Percentiles rank a stretch among this genome's conserved stretches.
Evolutionary conservation across 805 yeast genomes (phyloP).

Genomic region (Candida koratica): DNA sequence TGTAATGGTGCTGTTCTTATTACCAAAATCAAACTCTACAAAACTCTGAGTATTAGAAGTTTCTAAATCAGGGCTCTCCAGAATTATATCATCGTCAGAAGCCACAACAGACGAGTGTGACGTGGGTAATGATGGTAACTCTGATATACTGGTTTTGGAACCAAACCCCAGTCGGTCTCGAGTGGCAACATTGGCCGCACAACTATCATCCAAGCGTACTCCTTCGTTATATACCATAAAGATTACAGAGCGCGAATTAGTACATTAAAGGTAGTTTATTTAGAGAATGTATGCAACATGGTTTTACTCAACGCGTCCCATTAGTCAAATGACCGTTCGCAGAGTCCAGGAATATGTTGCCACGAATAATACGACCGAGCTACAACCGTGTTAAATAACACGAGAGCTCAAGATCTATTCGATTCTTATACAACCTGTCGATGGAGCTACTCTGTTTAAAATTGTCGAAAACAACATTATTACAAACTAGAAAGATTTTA

Average conservation of each 20-base stretch:
- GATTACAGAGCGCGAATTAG: too few relatives aligned
- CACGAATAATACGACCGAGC: constrained; percentile 63
- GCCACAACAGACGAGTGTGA: neutral
- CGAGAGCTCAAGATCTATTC: constrained; percentile 61
- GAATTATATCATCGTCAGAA: constrained; percentile 8
- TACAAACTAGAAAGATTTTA: neutral
- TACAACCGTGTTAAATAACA: constrained; percentile 26
- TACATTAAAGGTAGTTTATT: too few relatives aligned
- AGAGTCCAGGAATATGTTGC: constrained; percentile 99
- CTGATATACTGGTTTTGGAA: constrained; percentile 13
- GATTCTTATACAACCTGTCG: constrained; percentile 90
- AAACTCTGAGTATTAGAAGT: constrained; percentile 12
- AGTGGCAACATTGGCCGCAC: constrained; percentile 6
- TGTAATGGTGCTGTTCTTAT: neutral
- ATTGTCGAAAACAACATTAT: constrained; percentile 8
- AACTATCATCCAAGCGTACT: constrained; percentile 5
- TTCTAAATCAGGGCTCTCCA: neutral
- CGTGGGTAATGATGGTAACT: constrained; percentile 15
- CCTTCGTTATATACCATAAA: constrained; percentile 3
- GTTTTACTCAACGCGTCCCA: constrained; percentile 98
- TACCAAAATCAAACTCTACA: constrained; percentile 16
- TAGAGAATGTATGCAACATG: constrained; percentile 88
- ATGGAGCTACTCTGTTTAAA: constrained; percentile 90
- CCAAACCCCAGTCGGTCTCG: constrained; percentile 13
- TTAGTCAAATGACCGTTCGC: constrained; percentile 83